These are phyloP conservation scores for Tagetes patula DNA, from an alignment of 129 eudicot genomes.

Conservation along the genomic window DNA sequence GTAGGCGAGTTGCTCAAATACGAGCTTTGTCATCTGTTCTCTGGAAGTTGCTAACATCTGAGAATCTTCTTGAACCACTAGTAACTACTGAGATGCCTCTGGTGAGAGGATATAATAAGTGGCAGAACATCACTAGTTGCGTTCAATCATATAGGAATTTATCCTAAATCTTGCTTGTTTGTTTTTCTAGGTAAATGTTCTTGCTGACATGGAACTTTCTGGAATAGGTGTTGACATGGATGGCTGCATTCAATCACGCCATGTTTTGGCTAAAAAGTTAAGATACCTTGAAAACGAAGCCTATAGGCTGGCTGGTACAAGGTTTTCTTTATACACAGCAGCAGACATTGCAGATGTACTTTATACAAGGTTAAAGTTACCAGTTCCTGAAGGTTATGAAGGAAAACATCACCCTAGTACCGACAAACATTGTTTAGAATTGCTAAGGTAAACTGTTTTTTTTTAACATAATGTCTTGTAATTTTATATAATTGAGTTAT, in stretches of 20 bases:
- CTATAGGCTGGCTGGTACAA: conserved; percentile 71
- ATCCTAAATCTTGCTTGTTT: background rate
- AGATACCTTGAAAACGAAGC: conserved; percentile 82
- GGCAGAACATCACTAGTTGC: conserved; percentile 9
- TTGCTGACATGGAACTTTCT: conserved; percentile 89
- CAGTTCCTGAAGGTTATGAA: conserved; percentile 72
- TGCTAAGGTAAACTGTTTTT: conserved; percentile 52
- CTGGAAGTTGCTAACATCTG: conserved; percentile 81
- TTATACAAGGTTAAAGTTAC: conserved; percentile 73
- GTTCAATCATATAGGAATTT: background rate
- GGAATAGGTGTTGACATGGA: conserved; percentile 99
- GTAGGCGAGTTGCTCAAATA: conserved; percentile 77
- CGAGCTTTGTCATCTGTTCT: conserved; percentile 73
- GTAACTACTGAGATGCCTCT: conserved; percentile 67
- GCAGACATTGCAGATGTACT: conserved; percentile 97
- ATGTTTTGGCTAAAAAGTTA: conserved; percentile 68
- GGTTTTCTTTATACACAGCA: conserved; percentile 78
- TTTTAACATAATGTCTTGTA: background rate
- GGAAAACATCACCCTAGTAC: conserved; percentile 94
- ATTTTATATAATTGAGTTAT: background rate
- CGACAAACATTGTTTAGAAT: conserved; percentile 89
- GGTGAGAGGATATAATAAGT: conserved; percentile 47
- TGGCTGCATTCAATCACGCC: conserved; percentile 81
- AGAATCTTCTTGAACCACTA: conserved; percentile 66
- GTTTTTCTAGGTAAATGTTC: conserved; percentile 66